Base-by-base conservation (phyloP, 306 rosid genomes). In the Oxytropis ochrocephala region DNA sequence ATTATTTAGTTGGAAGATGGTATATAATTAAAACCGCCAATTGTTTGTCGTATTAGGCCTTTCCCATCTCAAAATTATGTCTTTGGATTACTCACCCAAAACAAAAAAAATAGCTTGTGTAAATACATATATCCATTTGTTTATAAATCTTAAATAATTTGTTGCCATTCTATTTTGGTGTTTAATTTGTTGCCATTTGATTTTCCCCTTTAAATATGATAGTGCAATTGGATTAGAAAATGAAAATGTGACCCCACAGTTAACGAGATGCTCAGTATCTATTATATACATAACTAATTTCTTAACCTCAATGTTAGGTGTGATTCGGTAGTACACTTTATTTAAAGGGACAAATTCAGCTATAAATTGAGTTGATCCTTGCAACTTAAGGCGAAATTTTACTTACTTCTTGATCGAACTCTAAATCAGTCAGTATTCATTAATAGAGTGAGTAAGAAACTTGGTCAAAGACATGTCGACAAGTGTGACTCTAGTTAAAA, bases 201-300 rank as follows among this genome's bases (percentile, higher is more conserved):
- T 11, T 64, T 64, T 75, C 8, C 8, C 52, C 19, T 13, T 10
- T 56, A 38, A 67, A 57, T 67, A 57, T 55, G 44, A 75, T 33
- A 58, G 36, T 46, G 19, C 53, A 35, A 46, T 67, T 47, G 42
- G 32, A 67, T 57, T 6, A 68, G 60, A 57, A 59, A 68, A 75
- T 21, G 64, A 43, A 73, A 49, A 68, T 16, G 29, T 58, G 80
- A 49, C 63, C 69, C 74, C 7, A 75, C 73, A 49, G 47, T 47
- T 8, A 35, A 67, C 63, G n/a, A 61, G 62, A 14, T 58, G 9
- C 8, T 56, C 19, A 55, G 65, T 65, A 35, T 74, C 17, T 73
- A 62, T 41, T 62, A 6, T 63, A 5, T 5, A 54, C n/a, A n/a
- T 42, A 43, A 14, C 12, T 14, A 16, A 27, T 11, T 39, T 43